Evolutionary conservation across 2,329 filamentous ascomycete genomes (phyloP), one percentile per base, ranked within the genome.

Genomic region (Monosporascus sp.): DNA sequence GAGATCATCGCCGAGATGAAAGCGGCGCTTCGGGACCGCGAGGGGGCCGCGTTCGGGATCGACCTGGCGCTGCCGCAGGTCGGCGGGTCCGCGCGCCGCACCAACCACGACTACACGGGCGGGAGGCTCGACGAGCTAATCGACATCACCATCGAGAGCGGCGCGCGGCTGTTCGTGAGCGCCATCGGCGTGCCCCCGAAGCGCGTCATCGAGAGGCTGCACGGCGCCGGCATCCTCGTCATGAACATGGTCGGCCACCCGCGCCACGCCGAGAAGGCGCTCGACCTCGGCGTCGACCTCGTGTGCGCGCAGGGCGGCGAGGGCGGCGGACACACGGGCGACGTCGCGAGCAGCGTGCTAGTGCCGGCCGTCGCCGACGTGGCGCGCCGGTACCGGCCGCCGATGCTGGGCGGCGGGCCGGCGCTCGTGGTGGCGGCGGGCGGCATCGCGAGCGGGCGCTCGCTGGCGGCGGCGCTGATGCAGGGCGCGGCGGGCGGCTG

Each of bases 191-290:
- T 97, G 22, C 93, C 93, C 17, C 90, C 92, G 0, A 75, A 76
- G 46, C 71, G 76, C 53, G 83, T 92, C 5, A 87, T 97, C 53
- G 84, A 90, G 61, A 76, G 84, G 46, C 77, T 97, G 45, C 93
- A 97, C 66, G 78, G 80, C 8, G 87, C 88, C 0, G 89, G 88
- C 0, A 88, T 97, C 41, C 68, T 95, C 55, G 80, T 97, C 37
- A 97, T 97, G 91, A 97, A 97, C 71, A 97, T 97, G 92, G 91
- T 97, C 20, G 93, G 93, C 0, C 89, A 92, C 64, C 92, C 93
- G 2, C 91, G 88, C 69, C 93, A 97, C 70, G 92, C 92, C 1
- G 82, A 87, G 69, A 97, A 97, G 75, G 92, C 92, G 2, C 76
- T 97, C 4, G 84, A 91, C 49, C 82, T 87, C 0, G 93, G 93